Base-by-base conservation (phyloP, 2,329 filamentous ascomycete species). In the Helicocarpus griseus region DNA sequence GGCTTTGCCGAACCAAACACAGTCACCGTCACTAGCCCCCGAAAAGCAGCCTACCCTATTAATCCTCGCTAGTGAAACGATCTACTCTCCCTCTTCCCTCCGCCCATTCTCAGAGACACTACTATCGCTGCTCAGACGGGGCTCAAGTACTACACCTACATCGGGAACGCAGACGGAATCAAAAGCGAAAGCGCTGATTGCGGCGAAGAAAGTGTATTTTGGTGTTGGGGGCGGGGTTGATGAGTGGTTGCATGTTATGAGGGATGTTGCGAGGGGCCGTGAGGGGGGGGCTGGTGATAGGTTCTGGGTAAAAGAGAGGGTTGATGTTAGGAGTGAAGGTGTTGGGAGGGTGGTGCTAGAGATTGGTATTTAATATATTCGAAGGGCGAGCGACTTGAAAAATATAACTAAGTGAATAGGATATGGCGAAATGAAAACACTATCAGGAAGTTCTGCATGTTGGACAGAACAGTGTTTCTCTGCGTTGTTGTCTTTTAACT, bases 151-250 rank as follows among this genome's bases (percentile, higher is more conserved):
- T 2, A 50, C 50, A 13, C 24, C 3, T 17, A 13, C 21, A 17
- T n/a, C 11, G 8, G 31, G 13, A 19, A 4, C 45, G 19, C 2
- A 1, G 5, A 1, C 14, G 21, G 21, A n/a, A 24, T 48, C 19
- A 19, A 60, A 51, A 35, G 62, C 63, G 35, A 79, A 74, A 56
- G 77, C 78, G 2, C 67, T 83, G 52, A 70, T 85, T 4, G 81
- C 79, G 7, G 81, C 81, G 2, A 85, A 85, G 66, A 73, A 77
- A 56, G 76, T 84, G 38, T 85, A 85, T 65, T 85, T 85, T 60
- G 81, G 81, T 0, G 81, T 85, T 28, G 81, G 81, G 1, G 81
- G 81, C 1, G 81, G 80, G 28, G 78, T 84, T 8, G 79, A 83
- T 65, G 79, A 79, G 33, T 80, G 85, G 57, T 58, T 71, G 43